Conservation (phyloP, 495 filamentous ascomycete genomes). For the Neurospora sp. region DNA sequence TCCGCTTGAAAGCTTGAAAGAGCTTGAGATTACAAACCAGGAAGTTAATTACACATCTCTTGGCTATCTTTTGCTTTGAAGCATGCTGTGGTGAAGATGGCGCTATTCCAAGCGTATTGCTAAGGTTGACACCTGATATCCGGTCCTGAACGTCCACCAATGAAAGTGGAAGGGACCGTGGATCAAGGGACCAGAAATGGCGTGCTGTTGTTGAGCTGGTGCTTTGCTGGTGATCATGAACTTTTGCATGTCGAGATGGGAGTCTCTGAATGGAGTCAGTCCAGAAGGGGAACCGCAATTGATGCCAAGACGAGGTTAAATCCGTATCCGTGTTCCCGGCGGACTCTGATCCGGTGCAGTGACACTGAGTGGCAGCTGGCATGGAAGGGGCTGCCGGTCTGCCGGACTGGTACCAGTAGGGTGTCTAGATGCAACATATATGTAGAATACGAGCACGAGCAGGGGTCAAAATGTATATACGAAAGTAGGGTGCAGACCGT, state of each 20-base stretch:
- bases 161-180: not conserved
- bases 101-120: not conserved
- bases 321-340: not conserved
- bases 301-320: not conserved
- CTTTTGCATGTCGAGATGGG: not conserved
- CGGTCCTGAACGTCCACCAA: not conserved
- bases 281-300: not conserved
- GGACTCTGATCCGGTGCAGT: not conserved
- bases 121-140: not conserved
- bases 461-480: too few species aligned
- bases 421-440: too few species aligned
- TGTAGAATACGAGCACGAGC: too few species aligned
- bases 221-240: not conserved
- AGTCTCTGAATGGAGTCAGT: not conserved
- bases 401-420: too few species aligned
- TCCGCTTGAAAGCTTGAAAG: not conserved
- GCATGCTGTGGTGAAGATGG: not conserved
- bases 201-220: not conserved
- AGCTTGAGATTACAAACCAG: not conserved
- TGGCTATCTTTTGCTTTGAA: not conserved
- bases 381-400: not conserved
- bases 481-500: too few species aligned
- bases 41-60: not conserved
- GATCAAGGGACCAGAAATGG: not conserved
- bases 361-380: not conserved